These are phyloP conservation scores for Pilasporangium apinafurcum DNA, from an alignment of 352 stramenopile genomes.

Conservation along the genomic window DNA sequence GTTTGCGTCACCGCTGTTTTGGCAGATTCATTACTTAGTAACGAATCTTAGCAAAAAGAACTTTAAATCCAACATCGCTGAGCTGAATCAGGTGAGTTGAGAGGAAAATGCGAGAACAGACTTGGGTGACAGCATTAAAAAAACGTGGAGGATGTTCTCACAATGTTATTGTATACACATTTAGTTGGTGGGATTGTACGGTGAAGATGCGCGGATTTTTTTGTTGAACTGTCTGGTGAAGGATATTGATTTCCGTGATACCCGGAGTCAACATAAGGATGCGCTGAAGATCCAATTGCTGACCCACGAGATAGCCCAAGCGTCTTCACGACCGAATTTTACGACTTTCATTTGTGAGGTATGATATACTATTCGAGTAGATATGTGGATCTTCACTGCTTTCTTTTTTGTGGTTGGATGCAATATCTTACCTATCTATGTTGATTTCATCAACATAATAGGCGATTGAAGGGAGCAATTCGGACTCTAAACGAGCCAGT, in stretches of 20 bases:
- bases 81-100: slow-evolving; percentile 85
- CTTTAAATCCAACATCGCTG: slow-evolving; percentile 89
- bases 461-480: slow-evolving; percentile 63
- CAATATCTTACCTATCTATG: too few species aligned
- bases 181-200: slow-evolving; percentile 88
- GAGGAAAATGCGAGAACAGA: too few species aligned
- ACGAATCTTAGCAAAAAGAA: slow-evolving; percentile 93
- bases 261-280: slow-evolving; percentile 77
- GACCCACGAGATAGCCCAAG: slow-evolving; percentile 86
- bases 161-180: slow-evolving; percentile 13
- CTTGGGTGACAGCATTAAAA: too few species aligned
- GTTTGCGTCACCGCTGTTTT: slow-evolving; percentile 91
- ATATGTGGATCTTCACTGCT: neutral
- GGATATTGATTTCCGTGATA: slow-evolving; percentile 87
- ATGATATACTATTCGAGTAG: too few species aligned
- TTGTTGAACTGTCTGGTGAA: slow-evolving; percentile 88
- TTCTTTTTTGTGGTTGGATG: neutral
- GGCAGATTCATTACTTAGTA: slow-evolving; percentile 92
- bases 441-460: slow-evolving; percentile 5
- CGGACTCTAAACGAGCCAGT: slow-evolving; percentile 21
- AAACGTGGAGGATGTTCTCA: too few species aligned
- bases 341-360: slow-evolving; percentile 86
- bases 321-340: slow-evolving; percentile 85
- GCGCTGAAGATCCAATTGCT: slow-evolving; percentile 87
- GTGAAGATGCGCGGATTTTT: slow-evolving; percentile 89